phyloP scores from a whole-genome alignment of 192 early-diverging fungal genomes.

The Backusella psychrophila region DNA sequence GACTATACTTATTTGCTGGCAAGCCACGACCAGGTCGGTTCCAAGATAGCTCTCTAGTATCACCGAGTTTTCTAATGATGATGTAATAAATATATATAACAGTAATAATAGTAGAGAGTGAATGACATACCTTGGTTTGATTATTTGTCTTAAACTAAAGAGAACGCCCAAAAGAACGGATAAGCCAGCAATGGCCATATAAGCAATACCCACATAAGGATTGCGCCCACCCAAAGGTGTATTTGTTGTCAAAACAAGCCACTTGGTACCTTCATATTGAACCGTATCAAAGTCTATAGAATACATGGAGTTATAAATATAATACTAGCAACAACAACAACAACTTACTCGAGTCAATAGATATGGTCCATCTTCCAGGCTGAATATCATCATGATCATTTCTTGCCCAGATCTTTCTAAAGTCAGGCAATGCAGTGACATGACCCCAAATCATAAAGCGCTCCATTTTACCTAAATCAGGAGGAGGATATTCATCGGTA shows the following conservation, averaged over 20 bases:
- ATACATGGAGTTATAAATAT: neutral
- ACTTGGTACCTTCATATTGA: slow-evolving; percentile 91
- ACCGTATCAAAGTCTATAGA: slow-evolving; percentile 75
- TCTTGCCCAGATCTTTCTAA: slow-evolving; percentile 89
- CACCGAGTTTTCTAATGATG: slow-evolving; percentile 76
- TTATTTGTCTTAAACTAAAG: slow-evolving; percentile 86
- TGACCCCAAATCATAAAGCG: slow-evolving; percentile 97
- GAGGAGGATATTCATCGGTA: slow-evolving; percentile 44
- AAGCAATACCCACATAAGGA: slow-evolving; percentile 93
- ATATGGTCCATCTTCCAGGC: slow-evolving; percentile 66
- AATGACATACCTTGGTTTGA: slow-evolving; percentile 74
- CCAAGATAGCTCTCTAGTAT: slow-evolving; percentile 95
- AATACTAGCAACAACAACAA: neutral
- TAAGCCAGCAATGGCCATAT: slow-evolving; percentile 85
- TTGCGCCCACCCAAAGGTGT: slow-evolving; percentile 95
- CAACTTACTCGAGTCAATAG: slow-evolving; percentile 67
- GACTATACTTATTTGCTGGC: slow-evolving; percentile 9
- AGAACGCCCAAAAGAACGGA: slow-evolving; percentile 87
- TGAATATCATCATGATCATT: slow-evolving; percentile 59
- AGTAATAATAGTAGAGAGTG: neutral
- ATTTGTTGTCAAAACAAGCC: slow-evolving; percentile 89
- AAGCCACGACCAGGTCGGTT: slow-evolving; percentile 62
- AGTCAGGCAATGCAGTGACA: slow-evolving; percentile 88
- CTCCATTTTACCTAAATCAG: slow-evolving; percentile 68
- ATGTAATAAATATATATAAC: neutral